Base-by-base conservation (phyloP, 1,139 yeast species). In the Arxiozyma bovina region DNA sequence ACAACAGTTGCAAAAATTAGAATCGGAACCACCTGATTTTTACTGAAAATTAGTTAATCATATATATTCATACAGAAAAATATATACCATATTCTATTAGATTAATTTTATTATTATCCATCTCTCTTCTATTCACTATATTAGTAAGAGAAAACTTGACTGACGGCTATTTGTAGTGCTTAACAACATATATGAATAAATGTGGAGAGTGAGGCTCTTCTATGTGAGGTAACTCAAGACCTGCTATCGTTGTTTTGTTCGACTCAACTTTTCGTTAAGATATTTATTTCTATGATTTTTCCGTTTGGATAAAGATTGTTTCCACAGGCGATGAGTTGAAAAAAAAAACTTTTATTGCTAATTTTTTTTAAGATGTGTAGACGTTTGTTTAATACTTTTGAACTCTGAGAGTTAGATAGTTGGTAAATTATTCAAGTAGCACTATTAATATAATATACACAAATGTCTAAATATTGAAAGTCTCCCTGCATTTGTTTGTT, bases 11-110 rank as follows among this genome's bases (percentile, higher is more conserved):
- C 59, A 67, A 51, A 62, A 59, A 20, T 27, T 70, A 48, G 75
- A 73, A 56, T 71, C 74, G 50, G 74, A 72, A 38, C 75, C 75
- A 12, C 72, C 74, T 9, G 54, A 52, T 4, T 34, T 47, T 18
- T 53, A 43, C 22, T 30, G 15, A 38, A 1, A 27, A n/a, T 34
- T 15, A 34, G 4, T 34, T 34, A 15, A 30, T 6, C 40, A 34
- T 34, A 12, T 34, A 34, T 34, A 34, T 15, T 15, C n/a, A 6
- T 34, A 34, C 12, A 15, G 11, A 34, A 3, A 34, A 2, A 30
- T 8, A 30, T 30, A 12, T 30, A 34, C 5, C n/a, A 34, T 34
- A 2, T 12, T 15, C 40, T 15, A 34, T 34, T 2, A 12, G n/a
- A 15, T n/a, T 34, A 34, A 15, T 34, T 12, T n/a, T n/a, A n/a